Conservation (phyloP, 1,284 basidiomycete genomes). For the Psilocybe mexicana region DNA sequence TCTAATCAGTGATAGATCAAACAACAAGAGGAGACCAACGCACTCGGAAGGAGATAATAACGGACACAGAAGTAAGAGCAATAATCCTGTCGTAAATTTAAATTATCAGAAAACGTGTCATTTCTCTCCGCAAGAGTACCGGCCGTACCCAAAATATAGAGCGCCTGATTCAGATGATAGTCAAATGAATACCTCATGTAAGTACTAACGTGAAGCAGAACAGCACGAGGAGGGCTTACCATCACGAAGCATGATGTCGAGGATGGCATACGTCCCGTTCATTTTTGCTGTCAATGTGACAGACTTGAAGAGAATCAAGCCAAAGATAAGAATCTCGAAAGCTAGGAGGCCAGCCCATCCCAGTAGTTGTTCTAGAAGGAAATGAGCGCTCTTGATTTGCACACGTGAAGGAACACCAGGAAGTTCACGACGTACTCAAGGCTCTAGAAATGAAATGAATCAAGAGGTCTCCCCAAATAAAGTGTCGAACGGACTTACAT, state of each 20-base stretch:
- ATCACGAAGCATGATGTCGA: constrained; percentile 7
- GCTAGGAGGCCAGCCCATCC: neutral
- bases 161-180: neutral
- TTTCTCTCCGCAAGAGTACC: neutral
- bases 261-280: neutral
- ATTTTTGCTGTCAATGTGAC: constrained; percentile 1
- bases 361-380: neutral
- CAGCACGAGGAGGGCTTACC: neutral
- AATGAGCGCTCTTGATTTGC: neutral
- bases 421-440: neutral
- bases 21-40: neutral
- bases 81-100: neutral
- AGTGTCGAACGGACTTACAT: neutral
- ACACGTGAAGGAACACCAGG: neutral
- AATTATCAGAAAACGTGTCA: neutral
- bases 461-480: neutral
- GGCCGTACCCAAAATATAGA: constrained; percentile 4
- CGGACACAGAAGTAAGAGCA: neutral
- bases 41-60: constrained; percentile 5
- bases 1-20: neutral
- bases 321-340: constrained; percentile 7
- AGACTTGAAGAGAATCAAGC: constrained; percentile 4
- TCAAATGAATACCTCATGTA: neutral
- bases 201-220: neutral
- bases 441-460: neutral